Percentiles rank a stretch among this genome's conserved stretches.
Conservation (phyloP, 78 protist species). For the Guillardia theta region DNA sequence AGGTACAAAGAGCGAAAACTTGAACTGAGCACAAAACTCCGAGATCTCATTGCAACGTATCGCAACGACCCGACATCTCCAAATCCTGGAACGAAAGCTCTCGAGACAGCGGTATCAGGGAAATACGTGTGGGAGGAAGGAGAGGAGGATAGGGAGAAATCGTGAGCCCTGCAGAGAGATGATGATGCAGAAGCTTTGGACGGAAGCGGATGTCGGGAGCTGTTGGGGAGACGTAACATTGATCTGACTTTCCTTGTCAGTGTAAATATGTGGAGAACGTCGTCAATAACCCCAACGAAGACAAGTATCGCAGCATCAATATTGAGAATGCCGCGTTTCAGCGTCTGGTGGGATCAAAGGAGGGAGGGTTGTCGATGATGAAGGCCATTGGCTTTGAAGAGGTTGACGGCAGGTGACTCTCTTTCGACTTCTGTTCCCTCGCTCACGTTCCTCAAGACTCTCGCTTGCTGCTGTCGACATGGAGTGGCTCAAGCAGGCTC, state of each 20-base stretch:
- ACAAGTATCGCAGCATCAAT: neutral
- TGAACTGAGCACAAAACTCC: neutral
- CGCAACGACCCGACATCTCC: conserved; percentile 16
- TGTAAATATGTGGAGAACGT: neutral
- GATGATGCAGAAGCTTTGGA: neutral
- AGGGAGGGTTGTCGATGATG: conserved; percentile 2
- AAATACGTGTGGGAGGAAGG: neutral
- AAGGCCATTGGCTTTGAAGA: neutral
- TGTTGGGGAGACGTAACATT: no score
- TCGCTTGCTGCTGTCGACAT: neutral
- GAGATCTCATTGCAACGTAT: neutral
- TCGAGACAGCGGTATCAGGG: neutral
- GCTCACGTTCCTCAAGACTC: neutral
- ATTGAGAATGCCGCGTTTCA: conserved; percentile 1
- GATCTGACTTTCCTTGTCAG: neutral
- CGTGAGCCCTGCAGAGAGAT: neutral
- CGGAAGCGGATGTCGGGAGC: neutral
- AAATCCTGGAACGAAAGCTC: neutral
- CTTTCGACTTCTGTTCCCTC: neutral
- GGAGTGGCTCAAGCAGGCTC: neutral
- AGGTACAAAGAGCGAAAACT: neutral
- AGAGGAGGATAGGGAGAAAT: neutral
- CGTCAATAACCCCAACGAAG: neutral
- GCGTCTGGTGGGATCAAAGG: neutral
- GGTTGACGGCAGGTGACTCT: neutral